Evolutionary conservation across 768 basidiomycete species (phyloP).

Genomic region (Bullera alba): DNA sequence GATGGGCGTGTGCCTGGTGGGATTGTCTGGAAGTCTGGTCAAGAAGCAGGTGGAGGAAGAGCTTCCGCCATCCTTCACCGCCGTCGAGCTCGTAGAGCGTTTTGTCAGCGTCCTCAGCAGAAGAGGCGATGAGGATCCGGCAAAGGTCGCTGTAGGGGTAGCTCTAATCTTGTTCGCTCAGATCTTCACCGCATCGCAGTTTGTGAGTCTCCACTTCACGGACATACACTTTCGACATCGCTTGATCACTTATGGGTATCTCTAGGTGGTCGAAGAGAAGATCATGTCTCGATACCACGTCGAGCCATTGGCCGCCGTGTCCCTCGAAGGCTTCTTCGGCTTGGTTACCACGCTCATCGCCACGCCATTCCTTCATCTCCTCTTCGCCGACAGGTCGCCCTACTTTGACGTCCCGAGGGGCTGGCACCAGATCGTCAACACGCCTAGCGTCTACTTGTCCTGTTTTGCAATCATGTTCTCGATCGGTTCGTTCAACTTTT

Average conservation of each 20-base stretch:
- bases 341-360: conserved; percentile 66
- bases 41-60: conserved; percentile 55
- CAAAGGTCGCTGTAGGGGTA: conserved; percentile 55
- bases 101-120: conserved; percentile 37
- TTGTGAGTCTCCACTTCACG: conserved; percentile 20
- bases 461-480: conserved; percentile 65
- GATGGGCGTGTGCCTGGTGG: conserved; percentile 52
- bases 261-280: conserved; percentile 90
- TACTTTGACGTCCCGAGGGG: conserved; percentile 84
- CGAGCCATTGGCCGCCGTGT: conserved; percentile 78
- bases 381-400: conserved; percentile 42
- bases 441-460: conserved; percentile 62
- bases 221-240: background rate
- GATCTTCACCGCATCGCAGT: conserved; percentile 56
- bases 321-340: conserved; percentile 90
- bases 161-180: conserved; percentile 90
- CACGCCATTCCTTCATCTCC: conserved; percentile 62
- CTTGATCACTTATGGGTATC: too few relatives aligned
- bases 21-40: conserved; percentile 75
- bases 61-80: background rate
- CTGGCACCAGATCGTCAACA: conserved; percentile 78
- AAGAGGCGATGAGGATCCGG: conserved; percentile 37
- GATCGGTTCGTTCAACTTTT: conserved; percentile 80
- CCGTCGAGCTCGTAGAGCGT: conserved; percentile 3
- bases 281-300: conserved; percentile 83